Evolutionary conservation across 2,329 filamentous ascomycete genomes (phyloP), one percentile per base, ranked within the genome.

Genomic region (Trichoderma asperellum): DNA sequence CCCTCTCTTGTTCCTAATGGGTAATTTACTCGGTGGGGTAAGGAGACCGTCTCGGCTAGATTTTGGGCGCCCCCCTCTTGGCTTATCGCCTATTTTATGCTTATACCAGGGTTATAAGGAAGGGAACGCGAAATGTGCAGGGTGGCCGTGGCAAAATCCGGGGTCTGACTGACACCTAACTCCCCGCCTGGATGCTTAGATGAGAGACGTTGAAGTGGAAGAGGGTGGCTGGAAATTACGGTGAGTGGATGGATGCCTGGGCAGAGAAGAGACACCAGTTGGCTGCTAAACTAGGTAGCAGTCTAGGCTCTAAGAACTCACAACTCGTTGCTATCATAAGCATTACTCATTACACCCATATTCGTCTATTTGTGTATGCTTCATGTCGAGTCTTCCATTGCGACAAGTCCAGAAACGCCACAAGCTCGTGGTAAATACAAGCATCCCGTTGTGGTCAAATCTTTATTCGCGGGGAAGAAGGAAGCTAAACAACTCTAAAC

Each of bases 41-140:
- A 8, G 7, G 32, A 32, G 2, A 4, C 32, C 5, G 32, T 32
- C 32, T 32, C 5, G 59, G 58, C 27, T 43, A 24, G 24, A 24
- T 47, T 61, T 27, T 61, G 24, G 37, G 24, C 4, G 14, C 40
- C 40, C 43, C 43, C 58, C 35, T 40, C 35, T 59, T 35, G 57
- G 40, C 58, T 27, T 49, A 21, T 35, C 52, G 60, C 32, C 60
- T 63, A 63, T 53, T 63, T 63, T 63, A 63, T 63, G 60, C 60
- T 63, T 63, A 53, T 53, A 63, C 60, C 32, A 63, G 60, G 60
- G 40, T 18, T 8, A 2, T 8, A 34, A n/a, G 55, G 49, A 12
- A 11, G 37, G 18, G 40, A n/a, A 49, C 35, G n/a, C 29, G 40
- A 16, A n/a, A 63, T 63, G 32, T 53, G 8, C 40, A 43, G 18